Conservation (phyloP, 2,329 filamentous ascomycete genomes). For the Xylaria digitata region DNA sequence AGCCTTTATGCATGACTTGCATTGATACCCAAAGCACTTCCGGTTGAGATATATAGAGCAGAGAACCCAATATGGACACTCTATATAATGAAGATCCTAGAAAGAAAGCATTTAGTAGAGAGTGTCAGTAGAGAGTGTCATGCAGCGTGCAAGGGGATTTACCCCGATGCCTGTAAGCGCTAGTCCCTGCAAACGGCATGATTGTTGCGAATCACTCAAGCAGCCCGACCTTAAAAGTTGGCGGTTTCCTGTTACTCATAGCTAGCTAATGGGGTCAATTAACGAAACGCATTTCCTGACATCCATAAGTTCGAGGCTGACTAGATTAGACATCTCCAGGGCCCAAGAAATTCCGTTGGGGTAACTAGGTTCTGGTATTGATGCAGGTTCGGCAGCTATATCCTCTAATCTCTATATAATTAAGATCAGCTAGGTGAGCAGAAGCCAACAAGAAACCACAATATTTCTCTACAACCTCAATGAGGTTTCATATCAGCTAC, state of each 20-base stretch:
- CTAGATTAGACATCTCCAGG: background rate
- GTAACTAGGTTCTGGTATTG: background rate
- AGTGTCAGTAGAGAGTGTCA: background rate
- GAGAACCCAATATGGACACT: background rate
- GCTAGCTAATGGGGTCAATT: background rate
- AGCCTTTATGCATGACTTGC: background rate
- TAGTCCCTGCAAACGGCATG: background rate
- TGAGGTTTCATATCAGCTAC: background rate
- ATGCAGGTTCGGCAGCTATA: background rate
- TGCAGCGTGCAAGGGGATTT: too few relatives aligned
- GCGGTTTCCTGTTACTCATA: background rate
- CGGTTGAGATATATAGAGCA: constrained; percentile 7
- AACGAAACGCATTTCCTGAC: background rate
- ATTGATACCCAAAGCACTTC: constrained; percentile 20
- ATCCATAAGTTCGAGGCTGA: background rate
- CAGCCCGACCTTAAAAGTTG: background rate
- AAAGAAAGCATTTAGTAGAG: background rate
- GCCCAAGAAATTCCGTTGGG: too few relatives aligned
- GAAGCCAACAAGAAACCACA: background rate
- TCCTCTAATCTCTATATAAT: background rate
- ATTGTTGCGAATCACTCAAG: background rate
- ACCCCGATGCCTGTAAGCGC: too few relatives aligned
- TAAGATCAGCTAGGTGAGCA: background rate
- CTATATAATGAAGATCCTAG: background rate
- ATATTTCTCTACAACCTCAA: background rate